Evolutionary conservation across 176 grass and related monocot genomes (phyloP), one percentile per base, ranked within the genome.

Genomic region (Pontederia paniculata): DNA sequence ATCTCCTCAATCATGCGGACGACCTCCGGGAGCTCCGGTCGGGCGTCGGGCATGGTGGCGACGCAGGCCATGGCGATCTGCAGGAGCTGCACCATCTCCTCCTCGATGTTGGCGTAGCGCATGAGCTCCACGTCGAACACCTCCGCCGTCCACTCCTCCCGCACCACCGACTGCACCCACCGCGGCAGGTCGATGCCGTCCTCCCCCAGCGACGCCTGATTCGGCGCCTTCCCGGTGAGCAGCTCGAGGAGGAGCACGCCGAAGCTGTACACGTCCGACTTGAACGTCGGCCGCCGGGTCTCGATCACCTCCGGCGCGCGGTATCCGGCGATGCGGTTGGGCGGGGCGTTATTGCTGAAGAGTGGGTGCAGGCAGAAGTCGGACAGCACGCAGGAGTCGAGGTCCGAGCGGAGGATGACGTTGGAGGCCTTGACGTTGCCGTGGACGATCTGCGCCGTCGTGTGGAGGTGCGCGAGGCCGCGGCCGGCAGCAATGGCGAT

Each of bases 71-170:
- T 95, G 48, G 84, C 89, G 50, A 88, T 65, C 75, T 95, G 89
- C 44, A 95, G 79, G 54, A 95, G 68, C 68, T 83, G 81, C 48
- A 89, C 89, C 89, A 95, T 95, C 65, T 89, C 89, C 76, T 95
- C 89, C 81, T 95, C 89, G 10, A 72, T 83, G 54, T 67, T 37
- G 15, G 70, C 66, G 14, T 75, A 63, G 4, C 63, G 60, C 73
- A 83, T 70, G 37, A 95, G 81, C 48, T 95, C 89, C 9, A 46
- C 66, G 70, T 95, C 89, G 75, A 95, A 95, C 61, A 95, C 89
- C 81, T 95, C 89, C 0, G 84, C 81, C 20, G 89, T 95, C 89
- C 89, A 95, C 75, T 95, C 89, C 77, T 95, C 89, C 11, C 89
- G 71, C 68, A 95, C 89, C 69, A 95, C 84, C 23, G 89, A 95